Evolutionary conservation across 352 stramenopile genomes (phyloP).

Genomic region (Blastocystis sp.): DNA sequence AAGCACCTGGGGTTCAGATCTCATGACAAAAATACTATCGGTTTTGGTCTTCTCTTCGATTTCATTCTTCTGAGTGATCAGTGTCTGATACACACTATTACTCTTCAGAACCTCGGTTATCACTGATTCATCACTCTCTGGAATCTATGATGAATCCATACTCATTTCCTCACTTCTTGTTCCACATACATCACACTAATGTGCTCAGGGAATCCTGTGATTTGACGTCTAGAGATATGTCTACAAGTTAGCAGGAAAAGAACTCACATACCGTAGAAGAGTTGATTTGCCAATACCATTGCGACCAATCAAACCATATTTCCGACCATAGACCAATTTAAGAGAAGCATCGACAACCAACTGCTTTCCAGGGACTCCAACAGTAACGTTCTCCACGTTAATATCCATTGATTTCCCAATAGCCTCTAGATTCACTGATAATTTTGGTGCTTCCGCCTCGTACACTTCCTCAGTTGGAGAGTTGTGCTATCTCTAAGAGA

Average conservation of each 20-base stretch:
- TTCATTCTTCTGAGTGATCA: not conserved
- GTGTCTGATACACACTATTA: slow-evolving; percentile 35
- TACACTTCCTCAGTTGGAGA: slow-evolving; percentile 27
- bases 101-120: slow-evolving; percentile 12
- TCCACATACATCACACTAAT: slow-evolving; percentile 60
- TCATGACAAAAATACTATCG: not conserved
- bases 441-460: slow-evolving; percentile 54
- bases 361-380: slow-evolving; percentile 59
- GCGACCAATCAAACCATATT: slow-evolving; percentile 93
- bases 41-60: slow-evolving; percentile 55
- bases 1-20: not conserved
- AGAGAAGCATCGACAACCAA: slow-evolving; percentile 11
- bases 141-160: not conserved
- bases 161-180: not conserved
- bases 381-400: slow-evolving; percentile 35
- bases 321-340: slow-evolving; percentile 71
- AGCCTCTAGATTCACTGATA: slow-evolving; percentile 58
- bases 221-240: slow-evolving; percentile 64
- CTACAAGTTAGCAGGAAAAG: slow-evolving; percentile 17
- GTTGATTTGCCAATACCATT: slow-evolving; percentile 96
- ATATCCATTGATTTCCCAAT: slow-evolving; percentile 55
- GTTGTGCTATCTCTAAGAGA: not conserved
- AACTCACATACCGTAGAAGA: slow-evolving; percentile 92
- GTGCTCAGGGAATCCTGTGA: slow-evolving; percentile 48
- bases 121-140: slow-evolving; percentile 12